A percentile compares a stretch with the other conserved stretches of the same genome.
phyloP scores from a whole-genome alignment of 2,329 filamentous ascomycete species.

The Thielaviopsis ethacetica region DNA sequence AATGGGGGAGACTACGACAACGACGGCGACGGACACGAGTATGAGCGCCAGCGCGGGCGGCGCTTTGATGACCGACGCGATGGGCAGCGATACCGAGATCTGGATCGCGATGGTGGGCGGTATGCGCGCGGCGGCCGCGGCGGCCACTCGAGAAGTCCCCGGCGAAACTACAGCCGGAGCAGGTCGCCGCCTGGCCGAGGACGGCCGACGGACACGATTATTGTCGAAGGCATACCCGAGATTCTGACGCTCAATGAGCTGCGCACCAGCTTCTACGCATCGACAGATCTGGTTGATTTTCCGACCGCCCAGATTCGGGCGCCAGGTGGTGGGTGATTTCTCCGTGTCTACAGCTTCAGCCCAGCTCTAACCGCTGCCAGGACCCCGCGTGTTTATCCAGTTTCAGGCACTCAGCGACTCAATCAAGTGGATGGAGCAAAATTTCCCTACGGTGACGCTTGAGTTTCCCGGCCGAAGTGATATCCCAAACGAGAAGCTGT shows the following conservation, averaged over 20 bases:
- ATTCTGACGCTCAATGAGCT: constrained; percentile 1
- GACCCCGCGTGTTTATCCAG: constrained; percentile 26
- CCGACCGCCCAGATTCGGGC: constrained; percentile 5
- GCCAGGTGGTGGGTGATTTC: constrained; percentile 6
- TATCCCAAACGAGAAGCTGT: constrained; percentile 22
- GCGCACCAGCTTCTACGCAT: constrained; percentile 6
- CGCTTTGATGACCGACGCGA: constrained; percentile 12
- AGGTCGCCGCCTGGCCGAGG: constrained; percentile 23
- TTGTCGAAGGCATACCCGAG: constrained; percentile 35
- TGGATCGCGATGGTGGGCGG: constrained; percentile 11
- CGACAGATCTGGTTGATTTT: constrained; percentile 8
- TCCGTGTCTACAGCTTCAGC: neutral
- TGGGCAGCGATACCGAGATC: constrained; percentile 3
- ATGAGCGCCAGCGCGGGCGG: constrained; percentile 11
- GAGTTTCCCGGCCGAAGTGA: constrained; percentile 22
- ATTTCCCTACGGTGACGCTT: constrained; percentile 25
- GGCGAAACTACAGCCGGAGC: constrained; percentile 18
- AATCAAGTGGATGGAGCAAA: constrained; percentile 25
- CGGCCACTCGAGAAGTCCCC: constrained; percentile 4
- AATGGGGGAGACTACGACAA: constrained; percentile 13
- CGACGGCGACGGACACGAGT: constrained; percentile 8
- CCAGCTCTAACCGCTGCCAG: constrained; percentile 15
- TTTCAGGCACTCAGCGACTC: constrained; percentile 25
- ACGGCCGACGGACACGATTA: constrained; percentile 32
- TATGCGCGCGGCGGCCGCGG: neutral